Base-by-base conservation (phyloP, 495 filamentous ascomycete species). In the Penicillium odoratum region DNA sequence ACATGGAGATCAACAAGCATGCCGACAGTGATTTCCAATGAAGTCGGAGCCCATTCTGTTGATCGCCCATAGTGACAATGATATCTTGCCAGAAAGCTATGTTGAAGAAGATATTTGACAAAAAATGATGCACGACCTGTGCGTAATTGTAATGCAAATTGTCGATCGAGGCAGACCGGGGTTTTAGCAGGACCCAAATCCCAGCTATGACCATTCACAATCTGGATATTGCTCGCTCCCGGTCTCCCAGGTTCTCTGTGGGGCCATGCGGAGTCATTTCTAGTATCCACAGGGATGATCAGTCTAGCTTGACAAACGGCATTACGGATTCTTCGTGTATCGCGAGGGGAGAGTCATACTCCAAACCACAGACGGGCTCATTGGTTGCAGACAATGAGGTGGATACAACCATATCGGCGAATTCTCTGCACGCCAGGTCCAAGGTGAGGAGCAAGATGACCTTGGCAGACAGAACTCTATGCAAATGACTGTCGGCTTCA, bases 11-110 rank as follows among this genome's bases (percentile, higher is more conserved):
- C 53, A 66, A 28, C 30, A 50, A 62, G 36, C 63, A 66, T 31
- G 59, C 63, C 13, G 48, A 55, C 31, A 66, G 34, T 11, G 63
- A 62, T 54, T 62, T 62, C 63, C 63, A 66, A 55, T 62, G 53
- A 7, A 62, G 31, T 36, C 59, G 57, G 34, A 66, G 49, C 36
- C 63, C 63, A 53, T 44, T 62, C 36, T 58, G 38, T 42, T 36
- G 21, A 4, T 59, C 56, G 9, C 18, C 46, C 58, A 59, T 65
- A 7, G 26, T 57, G 18, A 10, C 11, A 30, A 28, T n/a, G 21
- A 31, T 29, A 3, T 9, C n/a, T 26, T 10, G 5, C 18, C 45
- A 15, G 45, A 13, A 10, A 29, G 5, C 6, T 33, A 21, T 9
- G 5, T 16, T 49, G 28, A 13, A 13, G 25, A 40, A 16, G 9